phyloP scores from a whole-genome alignment of 495 filamentous ascomycete species.

The Annulohypoxylon nitens region DNA sequence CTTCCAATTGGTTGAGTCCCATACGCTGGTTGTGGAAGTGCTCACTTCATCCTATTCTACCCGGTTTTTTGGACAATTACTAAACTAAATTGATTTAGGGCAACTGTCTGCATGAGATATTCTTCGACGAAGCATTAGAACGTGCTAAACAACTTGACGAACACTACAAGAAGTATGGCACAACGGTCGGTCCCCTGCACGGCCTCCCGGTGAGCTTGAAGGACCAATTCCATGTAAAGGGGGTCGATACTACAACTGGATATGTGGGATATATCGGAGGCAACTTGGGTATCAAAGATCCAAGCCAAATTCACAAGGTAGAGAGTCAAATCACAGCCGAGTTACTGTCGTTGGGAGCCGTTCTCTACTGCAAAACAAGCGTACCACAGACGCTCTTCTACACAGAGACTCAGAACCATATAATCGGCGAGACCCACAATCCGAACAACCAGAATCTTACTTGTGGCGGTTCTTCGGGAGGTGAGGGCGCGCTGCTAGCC shows the following conservation, averaged over 20 bases:
- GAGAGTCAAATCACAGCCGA: conserved; percentile 61
- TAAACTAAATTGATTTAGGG: conserved; percentile 23
- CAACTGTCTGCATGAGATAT: conserved; percentile 75
- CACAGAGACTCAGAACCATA: conserved; percentile 70
- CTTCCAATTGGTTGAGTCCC: neutral
- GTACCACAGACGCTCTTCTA: conserved; percentile 69
- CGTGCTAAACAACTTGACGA: conserved; percentile 71
- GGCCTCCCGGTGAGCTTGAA: conserved; percentile 76
- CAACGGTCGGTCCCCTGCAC: conserved; percentile 71
- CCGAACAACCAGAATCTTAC: conserved; percentile 69
- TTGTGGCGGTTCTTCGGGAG: conserved; percentile 73
- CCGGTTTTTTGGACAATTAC: neutral
- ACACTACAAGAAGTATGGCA: conserved; percentile 60
- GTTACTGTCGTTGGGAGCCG: conserved; percentile 60
- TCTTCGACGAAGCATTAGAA: conserved; percentile 71
- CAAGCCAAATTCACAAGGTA: conserved; percentile 59
- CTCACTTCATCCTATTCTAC: neutral
- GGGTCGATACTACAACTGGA: conserved; percentile 61
- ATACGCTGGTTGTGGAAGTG: neutral
- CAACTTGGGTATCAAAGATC: conserved; percentile 67
- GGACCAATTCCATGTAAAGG: conserved; percentile 74
- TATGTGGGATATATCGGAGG: conserved; percentile 56
- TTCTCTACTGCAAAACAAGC: conserved; percentile 76
- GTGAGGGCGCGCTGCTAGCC: conserved; percentile 68
- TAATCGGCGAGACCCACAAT: conserved; percentile 76